phyloP scores from a whole-genome alignment of 2,329 filamentous ascomycete species.

The Paraphoma sp. region DNA sequence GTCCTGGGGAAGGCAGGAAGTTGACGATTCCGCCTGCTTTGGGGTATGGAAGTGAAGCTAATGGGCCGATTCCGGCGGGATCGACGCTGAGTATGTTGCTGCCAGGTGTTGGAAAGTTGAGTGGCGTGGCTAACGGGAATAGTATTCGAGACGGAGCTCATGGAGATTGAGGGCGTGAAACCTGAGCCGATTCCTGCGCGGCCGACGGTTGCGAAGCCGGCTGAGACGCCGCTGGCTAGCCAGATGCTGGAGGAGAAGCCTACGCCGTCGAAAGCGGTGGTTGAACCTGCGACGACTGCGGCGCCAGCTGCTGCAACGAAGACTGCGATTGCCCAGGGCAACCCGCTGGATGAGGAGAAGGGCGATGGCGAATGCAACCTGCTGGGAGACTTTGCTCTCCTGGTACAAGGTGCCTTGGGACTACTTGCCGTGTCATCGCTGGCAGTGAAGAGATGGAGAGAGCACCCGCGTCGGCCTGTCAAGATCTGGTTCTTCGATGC shows the following conservation, averaged over 20 bases:
- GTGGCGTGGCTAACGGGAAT: constrained; percentile 18
- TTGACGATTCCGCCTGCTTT: constrained; percentile 87
- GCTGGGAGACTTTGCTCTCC: constrained; percentile 85
- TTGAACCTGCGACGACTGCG: constrained; percentile 16
- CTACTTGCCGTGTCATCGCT: constrained; percentile 82
- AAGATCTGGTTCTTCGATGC: constrained; percentile 99
- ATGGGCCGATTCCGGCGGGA: constrained; percentile 80
- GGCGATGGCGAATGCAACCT: constrained; percentile 81
- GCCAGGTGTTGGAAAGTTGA: constrained; percentile 4
- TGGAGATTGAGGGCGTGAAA: constrained; percentile 71
- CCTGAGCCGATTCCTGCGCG: constrained; percentile 18
- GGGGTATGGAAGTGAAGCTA: constrained; percentile 77
- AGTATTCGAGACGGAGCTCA: constrained; percentile 92
- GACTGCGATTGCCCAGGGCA: constrained; percentile 26
- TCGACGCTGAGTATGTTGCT: constrained; percentile 73
- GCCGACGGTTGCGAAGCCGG: constrained; percentile 9
- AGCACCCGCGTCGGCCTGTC: constrained; percentile 86
- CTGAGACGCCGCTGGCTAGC: constrained; percentile 1
- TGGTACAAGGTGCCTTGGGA: constrained; percentile 89
- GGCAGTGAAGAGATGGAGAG: constrained; percentile 91
- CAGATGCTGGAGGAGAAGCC: not conserved
- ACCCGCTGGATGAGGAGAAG: constrained; percentile 48
- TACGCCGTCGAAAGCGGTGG: constrained; percentile 18
- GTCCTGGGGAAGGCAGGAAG: constrained; percentile 87
- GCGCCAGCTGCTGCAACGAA: constrained; percentile 18